Base-by-base conservation (phyloP, 2,329 filamentous ascomycete genomes). In the Verticillium longisporum region DNA sequence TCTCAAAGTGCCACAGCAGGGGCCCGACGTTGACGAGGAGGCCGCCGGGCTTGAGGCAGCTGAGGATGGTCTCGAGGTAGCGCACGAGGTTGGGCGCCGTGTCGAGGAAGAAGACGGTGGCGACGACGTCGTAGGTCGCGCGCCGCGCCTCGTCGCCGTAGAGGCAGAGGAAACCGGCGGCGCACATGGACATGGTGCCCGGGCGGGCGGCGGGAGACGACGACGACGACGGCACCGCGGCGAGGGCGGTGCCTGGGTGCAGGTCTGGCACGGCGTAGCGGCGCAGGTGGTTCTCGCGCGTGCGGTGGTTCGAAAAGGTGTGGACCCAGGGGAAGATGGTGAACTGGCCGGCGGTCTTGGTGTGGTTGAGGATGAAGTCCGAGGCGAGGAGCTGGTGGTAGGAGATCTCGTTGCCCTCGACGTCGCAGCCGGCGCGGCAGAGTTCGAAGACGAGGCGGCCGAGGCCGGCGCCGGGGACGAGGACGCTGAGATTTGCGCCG, bases 301-400 rank as follows among this genome's bases (percentile, higher is more conserved):
- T 87, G 38, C 80, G 76, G 68, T 97, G 89, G 71, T 99, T 98
- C 6, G 91, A 96, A 73, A 97, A 97, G 55, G 86, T 87, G 65
- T 95, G 84, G 3, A 92, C 85, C 84, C 94, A 99, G 0, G 95
- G 95, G 69, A 89, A 91, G 58, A 99, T 81, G 9, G 80, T 85
- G 74, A 92, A 91, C 63, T 89, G 81, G 15, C 81, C 81, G 0
- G 83, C 83, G 1, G 73, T 70, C 0, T 78, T 68, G 4, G 88
- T 90, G 67, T 80, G 82, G 72, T 94, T 93, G 56, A 93, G 83
- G 15, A 93, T 83, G 70, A 90, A 88, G 0, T 84, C 85, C 6
- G 91, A 96, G 1, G 92, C 92, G 61, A 98, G 81, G n/a, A 99
- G 84, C 72, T 97, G 92, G 73, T 99, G 95, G 71, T 96, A 98